Evolutionary conservation across 768 basidiomycete species (phyloP), one percentile per base, ranked within the genome.

Genomic region (Pleurotus citrinopileatus): DNA sequence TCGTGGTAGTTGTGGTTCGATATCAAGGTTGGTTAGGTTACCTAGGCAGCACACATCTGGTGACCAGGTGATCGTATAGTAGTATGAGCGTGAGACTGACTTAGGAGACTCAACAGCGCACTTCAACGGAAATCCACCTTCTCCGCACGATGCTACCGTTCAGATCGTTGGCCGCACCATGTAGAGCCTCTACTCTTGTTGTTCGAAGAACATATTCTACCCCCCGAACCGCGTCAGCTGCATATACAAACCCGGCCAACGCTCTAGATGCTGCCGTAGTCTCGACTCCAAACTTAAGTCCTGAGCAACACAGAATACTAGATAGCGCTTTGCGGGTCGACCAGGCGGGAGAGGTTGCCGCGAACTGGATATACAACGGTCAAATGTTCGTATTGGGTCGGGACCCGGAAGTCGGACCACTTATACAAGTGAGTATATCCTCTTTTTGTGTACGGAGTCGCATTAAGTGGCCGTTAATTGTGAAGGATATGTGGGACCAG

Each of bases 401-500:
- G 23, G 82, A 93, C 62, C 71, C 70, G 17, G 65, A 67, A 40
- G 69, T 82, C 43, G 80, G 82, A 22, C 72, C 82, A 46, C 67
- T 97, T 47, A 87, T 97, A 58, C 88, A 92, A 72, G 94, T 86
- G 58, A 70, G 34, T 23, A 27, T 34, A 40, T 29, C 36, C 43
- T 15, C 20, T 22, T 19, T 38, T n/a, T 36, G 1, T n/a, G 26
- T 29, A 15, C 19, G 6, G 7, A 27, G 26, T 51, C 27, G 17
- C 43, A 40, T 26, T 20, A 46, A 50, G 42, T 40, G 12, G 48
- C 34, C 53, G 19, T 36, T 29, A 43, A 15, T 54, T n/a, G 52
- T 38, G 25, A 51, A 98, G 94, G 88, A 91, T 56, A 98, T 98
- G 95, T 98, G 94, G 94, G 84, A 92, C 28, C 93, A 93, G 66